Evolutionary conservation across 768 basidiomycete species (phyloP).

Genomic region (Mycena polygramma): DNA sequence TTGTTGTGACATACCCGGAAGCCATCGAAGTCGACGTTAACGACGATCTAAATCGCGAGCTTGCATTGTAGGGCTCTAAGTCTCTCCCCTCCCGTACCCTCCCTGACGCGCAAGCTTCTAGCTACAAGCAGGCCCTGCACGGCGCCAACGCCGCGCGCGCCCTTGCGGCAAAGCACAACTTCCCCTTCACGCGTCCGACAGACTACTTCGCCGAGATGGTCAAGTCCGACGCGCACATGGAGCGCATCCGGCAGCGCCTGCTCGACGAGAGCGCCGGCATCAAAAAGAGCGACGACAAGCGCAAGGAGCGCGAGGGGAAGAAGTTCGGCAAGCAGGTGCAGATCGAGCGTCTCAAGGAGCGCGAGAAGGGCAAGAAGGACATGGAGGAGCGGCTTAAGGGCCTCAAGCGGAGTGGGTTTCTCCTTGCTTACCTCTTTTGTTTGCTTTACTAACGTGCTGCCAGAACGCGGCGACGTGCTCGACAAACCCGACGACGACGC

Average conservation of each 20-base stretch:
- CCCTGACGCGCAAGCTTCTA: slow-evolving; percentile 46
- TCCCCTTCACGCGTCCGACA: slow-evolving; percentile 90
- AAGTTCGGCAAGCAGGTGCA: slow-evolving; percentile 99
- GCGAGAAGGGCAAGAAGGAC: slow-evolving; percentile 91
- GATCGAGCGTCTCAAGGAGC: slow-evolving; percentile 91
- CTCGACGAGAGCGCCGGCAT: slow-evolving; percentile 91
- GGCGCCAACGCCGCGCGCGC: slow-evolving; percentile 80
- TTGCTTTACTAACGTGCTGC: slow-evolving; percentile 2
- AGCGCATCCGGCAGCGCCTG: slow-evolving; percentile 90
- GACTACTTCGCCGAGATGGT: slow-evolving; percentile 99
- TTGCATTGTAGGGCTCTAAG: slow-evolving; percentile 85
- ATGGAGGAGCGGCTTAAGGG: slow-evolving; percentile 82
- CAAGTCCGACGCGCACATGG: slow-evolving; percentile 98
- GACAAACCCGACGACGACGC: slow-evolving; percentile 72
- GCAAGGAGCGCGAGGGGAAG: slow-evolving; percentile 93
- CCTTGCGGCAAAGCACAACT: slow-evolving; percentile 82
- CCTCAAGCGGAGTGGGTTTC: slow-evolving; percentile 88
- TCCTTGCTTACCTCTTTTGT: not conserved
- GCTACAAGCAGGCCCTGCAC: slow-evolving; percentile 96
- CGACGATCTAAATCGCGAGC: slow-evolving; percentile 94
- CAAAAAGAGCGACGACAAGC: slow-evolving; percentile 92
- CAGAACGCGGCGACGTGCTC: slow-evolving; percentile 89
- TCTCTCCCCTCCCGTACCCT: slow-evolving; percentile 13
- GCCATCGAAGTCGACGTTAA: slow-evolving; percentile 82
- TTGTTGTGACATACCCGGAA: slow-evolving; percentile 78